Evolutionary conservation across 495 filamentous ascomycete genomes (phyloP).

Genomic region (Neurospora sp.): DNA sequence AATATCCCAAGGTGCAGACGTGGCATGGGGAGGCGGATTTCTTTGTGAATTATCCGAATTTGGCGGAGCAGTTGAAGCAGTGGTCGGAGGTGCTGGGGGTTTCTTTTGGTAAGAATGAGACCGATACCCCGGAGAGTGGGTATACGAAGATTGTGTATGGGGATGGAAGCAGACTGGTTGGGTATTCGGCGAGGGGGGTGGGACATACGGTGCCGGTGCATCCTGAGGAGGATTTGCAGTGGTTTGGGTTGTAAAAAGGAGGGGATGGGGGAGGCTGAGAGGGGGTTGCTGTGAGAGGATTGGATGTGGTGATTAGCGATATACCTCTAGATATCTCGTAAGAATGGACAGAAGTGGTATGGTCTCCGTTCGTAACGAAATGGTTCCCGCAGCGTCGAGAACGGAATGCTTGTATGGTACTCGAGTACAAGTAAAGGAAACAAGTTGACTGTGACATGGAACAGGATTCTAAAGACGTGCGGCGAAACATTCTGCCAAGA

Average conservation of each 20-base stretch:
- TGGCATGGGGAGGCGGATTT: conserved; percentile 28
- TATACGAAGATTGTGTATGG: conserved; percentile 38
- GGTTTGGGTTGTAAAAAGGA: conserved; percentile 25
- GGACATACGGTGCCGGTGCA: conserved; percentile 39
- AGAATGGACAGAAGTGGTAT: neutral
- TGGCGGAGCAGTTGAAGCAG: conserved; percentile 38
- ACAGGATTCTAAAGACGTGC: neutral
- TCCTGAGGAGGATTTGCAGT: conserved; percentile 28
- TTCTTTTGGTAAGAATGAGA: conserved; percentile 18
- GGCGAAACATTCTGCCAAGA: neutral
- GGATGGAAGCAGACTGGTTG: conserved; percentile 29
- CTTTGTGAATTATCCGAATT: conserved; percentile 23
- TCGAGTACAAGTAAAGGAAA: neutral
- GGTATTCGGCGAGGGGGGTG: conserved; percentile 34
- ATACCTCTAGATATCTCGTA: neutral
- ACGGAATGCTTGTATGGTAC: neutral
- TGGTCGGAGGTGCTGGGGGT: conserved; percentile 29
- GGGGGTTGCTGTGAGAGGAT: neutral
- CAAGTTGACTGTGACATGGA: neutral
- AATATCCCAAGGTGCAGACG: conserved; percentile 29
- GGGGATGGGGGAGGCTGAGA: neutral
- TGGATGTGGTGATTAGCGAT: neutral
- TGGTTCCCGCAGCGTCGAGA: no score
- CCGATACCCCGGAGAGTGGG: conserved; percentile 23
- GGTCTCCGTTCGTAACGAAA: neutral